These are phyloP conservation scores for Trypanosoma conorhini DNA, from an alignment of 208 protist genomes.

Conservation along the genomic window DNA sequence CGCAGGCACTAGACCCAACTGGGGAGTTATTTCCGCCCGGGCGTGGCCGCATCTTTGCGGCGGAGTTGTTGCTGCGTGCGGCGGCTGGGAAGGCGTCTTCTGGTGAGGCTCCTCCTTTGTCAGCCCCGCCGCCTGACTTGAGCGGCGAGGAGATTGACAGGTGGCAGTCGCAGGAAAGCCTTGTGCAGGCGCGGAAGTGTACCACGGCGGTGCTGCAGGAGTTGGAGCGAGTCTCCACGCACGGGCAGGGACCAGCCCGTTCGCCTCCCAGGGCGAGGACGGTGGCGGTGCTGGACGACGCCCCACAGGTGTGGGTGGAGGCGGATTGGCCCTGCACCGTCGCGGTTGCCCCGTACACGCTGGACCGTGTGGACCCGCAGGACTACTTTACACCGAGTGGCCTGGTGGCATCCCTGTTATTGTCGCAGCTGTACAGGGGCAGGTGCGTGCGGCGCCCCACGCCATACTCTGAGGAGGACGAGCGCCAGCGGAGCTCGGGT, in stretches of 20 bases:
- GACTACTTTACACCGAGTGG: constrained; percentile 51
- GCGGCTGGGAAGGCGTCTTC: background rate
- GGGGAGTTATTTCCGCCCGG: constrained; percentile 44
- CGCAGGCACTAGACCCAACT: constrained; percentile 60
- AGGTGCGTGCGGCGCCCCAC: constrained; percentile 48
- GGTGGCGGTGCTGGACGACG: constrained; percentile 76
- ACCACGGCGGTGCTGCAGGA: constrained; percentile 28
- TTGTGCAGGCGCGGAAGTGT: constrained; percentile 15
- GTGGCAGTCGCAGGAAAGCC: background rate
- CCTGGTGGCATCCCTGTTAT: constrained; percentile 40
- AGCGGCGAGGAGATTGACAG: background rate
- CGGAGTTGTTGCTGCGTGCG: constrained; percentile 21
- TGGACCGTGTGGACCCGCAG: constrained; percentile 55
- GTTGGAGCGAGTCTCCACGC: constrained; percentile 18
- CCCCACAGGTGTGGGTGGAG: constrained; percentile 66
- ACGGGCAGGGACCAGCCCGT: background rate
- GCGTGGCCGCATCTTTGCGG: constrained; percentile 25
- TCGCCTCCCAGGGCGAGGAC: constrained; percentile 31
- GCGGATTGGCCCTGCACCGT: constrained; percentile 72
- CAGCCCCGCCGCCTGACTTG: background rate
- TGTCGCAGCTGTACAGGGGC: constrained; percentile 51
- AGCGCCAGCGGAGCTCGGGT: background rate
- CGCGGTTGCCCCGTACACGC: constrained; percentile 66
- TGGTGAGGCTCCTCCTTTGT: background rate
- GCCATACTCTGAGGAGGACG: background rate